Percentiles rank a stretch among this genome's conserved stretches.
phyloP scores from a whole-genome alignment of 139 green algal genomes.

The Ulvella scutata region DNA sequence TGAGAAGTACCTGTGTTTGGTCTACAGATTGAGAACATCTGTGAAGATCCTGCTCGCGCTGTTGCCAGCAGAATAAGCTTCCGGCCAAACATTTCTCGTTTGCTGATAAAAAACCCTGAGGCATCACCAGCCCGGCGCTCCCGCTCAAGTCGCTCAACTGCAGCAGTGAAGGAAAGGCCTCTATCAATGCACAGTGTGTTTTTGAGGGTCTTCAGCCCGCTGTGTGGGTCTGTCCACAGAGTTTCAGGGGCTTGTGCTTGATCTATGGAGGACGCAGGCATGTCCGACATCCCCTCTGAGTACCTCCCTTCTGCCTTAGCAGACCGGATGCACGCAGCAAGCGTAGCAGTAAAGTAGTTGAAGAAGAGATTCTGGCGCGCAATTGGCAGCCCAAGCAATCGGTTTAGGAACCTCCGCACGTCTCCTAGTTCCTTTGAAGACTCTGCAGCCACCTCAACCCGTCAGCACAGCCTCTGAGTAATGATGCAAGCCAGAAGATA shows the following conservation, averaged over 20 bases:
- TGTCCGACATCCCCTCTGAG: constrained; percentile 43
- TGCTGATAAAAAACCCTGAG: constrained; percentile 32
- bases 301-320: constrained; percentile 43
- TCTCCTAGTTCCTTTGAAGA: constrained; percentile 38
- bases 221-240: constrained; percentile 30
- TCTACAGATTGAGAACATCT: constrained; percentile 35
- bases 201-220: constrained; percentile 24
- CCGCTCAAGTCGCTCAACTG: constrained; percentile 21
- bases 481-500: no score
- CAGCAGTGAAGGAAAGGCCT: constrained; percentile 9
- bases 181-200: constrained; percentile 3
- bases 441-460: background rate
- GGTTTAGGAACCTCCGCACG: constrained; percentile 72
- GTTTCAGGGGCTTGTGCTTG: background rate
- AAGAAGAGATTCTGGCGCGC: constrained; percentile 67
- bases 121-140: constrained; percentile 19
- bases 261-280: constrained; percentile 19
- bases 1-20: constrained; percentile 54
- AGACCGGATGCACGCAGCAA: constrained; percentile 44
- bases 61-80: constrained; percentile 34
- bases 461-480: no score
- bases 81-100: constrained; percentile 20
- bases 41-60: constrained; percentile 24
- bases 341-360: constrained; percentile 48
- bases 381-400: constrained; percentile 62